phyloP scores from a whole-genome alignment of 1,284 basidiomycete genomes.

The Pascua guehoae region DNA sequence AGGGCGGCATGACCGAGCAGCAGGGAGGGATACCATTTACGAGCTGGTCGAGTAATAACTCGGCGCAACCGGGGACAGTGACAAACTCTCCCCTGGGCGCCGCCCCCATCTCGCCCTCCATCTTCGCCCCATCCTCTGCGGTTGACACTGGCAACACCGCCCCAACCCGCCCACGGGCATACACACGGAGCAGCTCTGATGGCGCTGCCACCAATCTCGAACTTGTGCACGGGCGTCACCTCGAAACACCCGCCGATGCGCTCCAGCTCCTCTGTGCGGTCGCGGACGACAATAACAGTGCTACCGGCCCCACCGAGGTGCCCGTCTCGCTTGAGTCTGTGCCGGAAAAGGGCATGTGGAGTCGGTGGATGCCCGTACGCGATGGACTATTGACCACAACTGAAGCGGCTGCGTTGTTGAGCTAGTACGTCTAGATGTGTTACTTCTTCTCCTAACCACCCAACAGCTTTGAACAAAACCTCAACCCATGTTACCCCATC shows the following conservation, averaged over 20 bases:
- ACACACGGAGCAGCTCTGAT: no score
- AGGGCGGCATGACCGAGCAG: background rate
- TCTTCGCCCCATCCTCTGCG: no score
- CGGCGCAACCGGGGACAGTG: no score
- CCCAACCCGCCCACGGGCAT: no score
- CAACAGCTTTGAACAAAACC: slow-evolving; percentile 12
- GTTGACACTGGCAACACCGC: no score
- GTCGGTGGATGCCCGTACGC: slow-evolving; percentile 20
- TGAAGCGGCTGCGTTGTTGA: slow-evolving; percentile 14
- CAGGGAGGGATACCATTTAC: background rate
- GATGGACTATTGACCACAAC: slow-evolving; percentile 21
- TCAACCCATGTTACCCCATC: slow-evolving; percentile 20
- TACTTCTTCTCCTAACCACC: background rate
- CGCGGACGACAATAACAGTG: slow-evolving; percentile 9
- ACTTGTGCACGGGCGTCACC: slow-evolving; percentile 17
- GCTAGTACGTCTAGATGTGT: slow-evolving; percentile 5
- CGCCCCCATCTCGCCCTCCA: no score
- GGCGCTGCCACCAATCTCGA: background rate
- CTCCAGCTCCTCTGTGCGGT: slow-evolving; percentile 20
- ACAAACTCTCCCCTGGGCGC: no score
- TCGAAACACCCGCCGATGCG: slow-evolving; percentile 25
- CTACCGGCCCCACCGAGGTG: background rate
- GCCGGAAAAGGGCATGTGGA: slow-evolving; percentile 13
- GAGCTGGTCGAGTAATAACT: no score
- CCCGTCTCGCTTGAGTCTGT: background rate